Conservation (phyloP, 257 asterid species). For the Asclepias syriaca region DNA sequence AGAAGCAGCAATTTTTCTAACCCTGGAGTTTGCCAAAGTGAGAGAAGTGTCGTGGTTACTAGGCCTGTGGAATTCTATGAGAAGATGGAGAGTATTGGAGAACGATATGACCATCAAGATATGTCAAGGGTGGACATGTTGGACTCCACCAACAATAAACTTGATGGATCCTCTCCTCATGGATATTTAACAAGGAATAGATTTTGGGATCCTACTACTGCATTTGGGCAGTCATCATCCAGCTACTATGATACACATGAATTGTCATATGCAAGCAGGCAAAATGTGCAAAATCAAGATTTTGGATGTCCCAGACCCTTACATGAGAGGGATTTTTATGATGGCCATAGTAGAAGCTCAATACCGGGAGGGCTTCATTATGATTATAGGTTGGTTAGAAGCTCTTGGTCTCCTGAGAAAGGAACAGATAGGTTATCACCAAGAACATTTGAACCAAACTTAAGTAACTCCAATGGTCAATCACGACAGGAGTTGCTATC, state of each 20-base stretch:
- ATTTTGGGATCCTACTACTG: conserved; percentile 30
- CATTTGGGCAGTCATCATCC: conserved; percentile 21
- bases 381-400: conserved; percentile 28
- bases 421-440: conserved; percentile 27
- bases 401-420: conserved; percentile 24
- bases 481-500: conserved; percentile 25
- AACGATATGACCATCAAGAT: conserved; percentile 31
- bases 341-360: conserved; percentile 29
- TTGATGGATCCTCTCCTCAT: conserved; percentile 32
- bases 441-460: conserved; percentile 26
- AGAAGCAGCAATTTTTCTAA: conserved; percentile 26
- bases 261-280: conserved; percentile 25
- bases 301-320: conserved; percentile 29
- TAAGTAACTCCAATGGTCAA: conserved; percentile 26
- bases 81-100: conserved; percentile 26
- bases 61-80: conserved; percentile 25
- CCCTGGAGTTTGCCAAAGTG: conserved; percentile 26
- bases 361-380: conserved; percentile 20
- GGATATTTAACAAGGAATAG: conserved; percentile 29
- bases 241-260: conserved; percentile 24
- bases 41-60: conserved; percentile 16
- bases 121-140: conserved; percentile 25
- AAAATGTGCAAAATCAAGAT: conserved; percentile 30
- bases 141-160: conserved; percentile 10
- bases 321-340: conserved; percentile 25